A percentile compares a stretch with the other conserved stretches of the same genome.
These are phyloP conservation scores for Trichoderma sp. DNA, from an alignment of 2,329 filamentous ascomycete genomes.

Conservation along the genomic window DNA sequence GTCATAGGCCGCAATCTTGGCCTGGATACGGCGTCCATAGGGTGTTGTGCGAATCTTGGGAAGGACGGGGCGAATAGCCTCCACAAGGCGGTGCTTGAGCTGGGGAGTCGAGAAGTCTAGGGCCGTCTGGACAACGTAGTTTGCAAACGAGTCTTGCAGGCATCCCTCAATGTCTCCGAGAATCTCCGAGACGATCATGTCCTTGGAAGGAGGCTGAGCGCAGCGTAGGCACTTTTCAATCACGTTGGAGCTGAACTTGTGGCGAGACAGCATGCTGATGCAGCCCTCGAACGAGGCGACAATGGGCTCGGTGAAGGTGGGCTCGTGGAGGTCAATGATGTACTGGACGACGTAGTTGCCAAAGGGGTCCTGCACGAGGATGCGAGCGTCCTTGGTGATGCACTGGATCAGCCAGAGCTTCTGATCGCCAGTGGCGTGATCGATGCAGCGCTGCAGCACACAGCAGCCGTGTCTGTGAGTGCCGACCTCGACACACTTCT, in stretches of 20 bases:
- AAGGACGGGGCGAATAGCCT: constrained; percentile 81
- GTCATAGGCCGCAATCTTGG: constrained; percentile 74
- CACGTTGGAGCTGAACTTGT: constrained; percentile 99
- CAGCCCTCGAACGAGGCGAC: constrained; percentile 76
- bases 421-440: constrained; percentile 89
- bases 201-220: constrained; percentile 71
- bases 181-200: constrained; percentile 84
- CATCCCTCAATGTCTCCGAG: constrained; percentile 82
- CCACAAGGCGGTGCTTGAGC: constrained; percentile 75
- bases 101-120: constrained; percentile 78
- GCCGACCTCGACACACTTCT: constrained; percentile 83
- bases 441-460: constrained; percentile 96
- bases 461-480: constrained; percentile 98
- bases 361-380: constrained; percentile 92
- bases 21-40: constrained; percentile 89
- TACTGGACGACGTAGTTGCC: constrained; percentile 99
- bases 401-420: constrained; percentile 82
- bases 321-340: constrained; percentile 91
- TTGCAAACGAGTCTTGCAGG: constrained; percentile 89
- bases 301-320: constrained; percentile 83
- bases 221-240: constrained; percentile 95
- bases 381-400: constrained; percentile 86
- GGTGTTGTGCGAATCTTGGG: constrained; percentile 86
- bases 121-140: constrained; percentile 97
- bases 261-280: constrained; percentile 76